Evolutionary conservation across 1,139 yeast genomes (phyloP).

Genomic region (Arxiozyma slooffiae): DNA sequence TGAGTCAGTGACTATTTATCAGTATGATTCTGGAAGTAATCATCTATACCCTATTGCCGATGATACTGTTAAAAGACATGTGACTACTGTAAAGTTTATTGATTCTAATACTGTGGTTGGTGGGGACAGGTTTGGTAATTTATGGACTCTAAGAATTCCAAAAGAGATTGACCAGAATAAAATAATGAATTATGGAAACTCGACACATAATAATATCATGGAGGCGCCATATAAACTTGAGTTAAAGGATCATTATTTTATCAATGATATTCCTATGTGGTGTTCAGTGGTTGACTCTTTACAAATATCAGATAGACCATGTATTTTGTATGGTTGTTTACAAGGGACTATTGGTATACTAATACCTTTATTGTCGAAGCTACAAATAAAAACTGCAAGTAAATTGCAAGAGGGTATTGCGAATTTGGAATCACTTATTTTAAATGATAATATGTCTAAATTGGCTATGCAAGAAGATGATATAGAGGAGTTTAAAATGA

Average conservation of each 20-base stretch:
- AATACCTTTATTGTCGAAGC: slow-evolving; percentile 53
- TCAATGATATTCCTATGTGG: slow-evolving; percentile 63
- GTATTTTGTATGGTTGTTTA: slow-evolving; percentile 61
- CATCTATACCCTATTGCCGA: slow-evolving; percentile 55
- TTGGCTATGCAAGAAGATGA: slow-evolving; percentile 2
- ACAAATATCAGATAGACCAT: slow-evolving; percentile 44
- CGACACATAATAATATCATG: slow-evolving; percentile 15
- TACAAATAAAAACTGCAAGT: slow-evolving; percentile 53
- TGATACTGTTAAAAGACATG: slow-evolving; percentile 59
- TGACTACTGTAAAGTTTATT: slow-evolving; percentile 48
- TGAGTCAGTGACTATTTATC: slow-evolving; percentile 51
- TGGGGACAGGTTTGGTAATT: slow-evolving; percentile 86
- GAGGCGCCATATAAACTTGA: slow-evolving; percentile 41
- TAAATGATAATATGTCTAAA: not conserved
- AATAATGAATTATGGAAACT: not conserved
- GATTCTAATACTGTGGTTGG: slow-evolving; percentile 72
- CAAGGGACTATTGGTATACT: slow-evolving; percentile 75
- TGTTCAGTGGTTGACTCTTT: slow-evolving; percentile 33
- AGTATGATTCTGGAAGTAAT: slow-evolving; percentile 44
- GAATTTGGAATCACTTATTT: slow-evolving; percentile 6
- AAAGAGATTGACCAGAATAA: slow-evolving; percentile 21
- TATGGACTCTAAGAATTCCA: slow-evolving; percentile 58
- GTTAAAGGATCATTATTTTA: slow-evolving; percentile 49
- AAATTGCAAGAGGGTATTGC: slow-evolving; percentile 46
- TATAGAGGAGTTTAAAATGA: not conserved